Conservation (phyloP, 495 filamentous ascomycete species). For the Neurospora cerealis region DNA sequence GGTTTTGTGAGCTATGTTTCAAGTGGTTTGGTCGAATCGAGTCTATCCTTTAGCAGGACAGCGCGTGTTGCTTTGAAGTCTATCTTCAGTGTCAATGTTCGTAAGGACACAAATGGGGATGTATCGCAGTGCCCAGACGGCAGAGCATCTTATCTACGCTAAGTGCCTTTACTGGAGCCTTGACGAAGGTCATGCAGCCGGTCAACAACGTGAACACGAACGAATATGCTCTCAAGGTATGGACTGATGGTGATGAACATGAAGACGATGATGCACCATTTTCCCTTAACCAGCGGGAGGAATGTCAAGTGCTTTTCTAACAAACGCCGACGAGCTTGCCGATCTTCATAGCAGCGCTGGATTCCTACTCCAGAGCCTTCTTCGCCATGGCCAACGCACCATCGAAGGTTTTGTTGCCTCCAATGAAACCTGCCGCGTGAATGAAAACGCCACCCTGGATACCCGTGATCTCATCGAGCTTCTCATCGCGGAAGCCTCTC, state of each 20-base stretch:
- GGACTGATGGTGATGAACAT: neutral
- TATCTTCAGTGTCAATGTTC: neutral
- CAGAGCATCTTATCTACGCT: neutral
- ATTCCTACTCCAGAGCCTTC: conserved; percentile 40
- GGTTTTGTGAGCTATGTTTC: neutral
- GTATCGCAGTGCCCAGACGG: neutral
- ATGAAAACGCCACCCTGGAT: conserved; percentile 78
- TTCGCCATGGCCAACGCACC: conserved; percentile 82
- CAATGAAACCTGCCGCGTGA: conserved; percentile 92
- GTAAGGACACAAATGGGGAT: neutral
- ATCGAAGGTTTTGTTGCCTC: conserved; percentile 82
- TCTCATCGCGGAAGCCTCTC: conserved; percentile 80
- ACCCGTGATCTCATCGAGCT: conserved; percentile 64
- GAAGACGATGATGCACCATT: neutral
- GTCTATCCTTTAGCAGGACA: neutral
- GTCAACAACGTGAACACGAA: neutral
- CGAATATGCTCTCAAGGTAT: neutral
- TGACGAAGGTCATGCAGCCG: neutral
- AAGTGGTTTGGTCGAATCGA: neutral
- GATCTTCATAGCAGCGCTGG: neutral
- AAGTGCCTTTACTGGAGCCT: neutral
- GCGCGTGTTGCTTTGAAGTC: neutral
- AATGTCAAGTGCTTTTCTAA: neutral
- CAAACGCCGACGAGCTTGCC: neutral
- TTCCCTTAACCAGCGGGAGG: neutral